phyloP scores from a whole-genome alignment of 768 basidiomycete species.

The Russula sp. region DNA sequence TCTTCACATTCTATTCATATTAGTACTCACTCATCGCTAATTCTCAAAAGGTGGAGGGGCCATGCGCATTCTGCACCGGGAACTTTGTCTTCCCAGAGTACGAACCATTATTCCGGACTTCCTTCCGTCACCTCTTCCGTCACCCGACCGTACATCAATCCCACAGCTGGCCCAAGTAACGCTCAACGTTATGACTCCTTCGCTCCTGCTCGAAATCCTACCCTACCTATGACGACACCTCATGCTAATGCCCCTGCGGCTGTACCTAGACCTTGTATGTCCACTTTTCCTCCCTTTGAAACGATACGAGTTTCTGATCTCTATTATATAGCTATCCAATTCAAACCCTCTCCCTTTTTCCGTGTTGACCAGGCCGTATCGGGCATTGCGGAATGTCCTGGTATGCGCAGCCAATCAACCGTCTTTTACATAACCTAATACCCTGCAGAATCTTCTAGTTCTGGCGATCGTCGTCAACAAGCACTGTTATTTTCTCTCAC shows the following conservation, averaged over 20 bases:
- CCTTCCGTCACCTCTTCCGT: slow-evolving; percentile 1
- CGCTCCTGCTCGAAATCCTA: slow-evolving; percentile 19
- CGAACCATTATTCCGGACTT: slow-evolving; percentile 13
- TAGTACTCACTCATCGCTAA: background rate
- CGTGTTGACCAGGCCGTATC: slow-evolving; percentile 64
- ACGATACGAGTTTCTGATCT: slow-evolving; percentile 15
- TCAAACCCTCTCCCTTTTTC: slow-evolving; percentile 81
- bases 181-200: slow-evolving; percentile 50
- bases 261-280: slow-evolving; percentile 14
- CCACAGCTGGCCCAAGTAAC: slow-evolving; percentile 38
- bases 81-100: background rate
- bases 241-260: slow-evolving; percentile 2
- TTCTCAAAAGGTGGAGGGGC: slow-evolving; percentile 19
- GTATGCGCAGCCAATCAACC: slow-evolving; percentile 40
- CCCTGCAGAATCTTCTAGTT: slow-evolving; percentile 64
- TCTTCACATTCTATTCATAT: background rate
- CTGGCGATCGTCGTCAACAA: slow-evolving; percentile 72
- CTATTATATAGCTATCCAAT: slow-evolving; percentile 55
- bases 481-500: slow-evolving; percentile 61
- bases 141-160: slow-evolving; percentile 20
- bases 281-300: background rate
- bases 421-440: slow-evolving; percentile 12
- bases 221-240: slow-evolving; percentile 15
- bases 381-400: slow-evolving; percentile 70
- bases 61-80: slow-evolving; percentile 18